Evolutionary conservation across 148 eudicot species (phyloP).

Genomic region (Gaultheria prostrata): DNA sequence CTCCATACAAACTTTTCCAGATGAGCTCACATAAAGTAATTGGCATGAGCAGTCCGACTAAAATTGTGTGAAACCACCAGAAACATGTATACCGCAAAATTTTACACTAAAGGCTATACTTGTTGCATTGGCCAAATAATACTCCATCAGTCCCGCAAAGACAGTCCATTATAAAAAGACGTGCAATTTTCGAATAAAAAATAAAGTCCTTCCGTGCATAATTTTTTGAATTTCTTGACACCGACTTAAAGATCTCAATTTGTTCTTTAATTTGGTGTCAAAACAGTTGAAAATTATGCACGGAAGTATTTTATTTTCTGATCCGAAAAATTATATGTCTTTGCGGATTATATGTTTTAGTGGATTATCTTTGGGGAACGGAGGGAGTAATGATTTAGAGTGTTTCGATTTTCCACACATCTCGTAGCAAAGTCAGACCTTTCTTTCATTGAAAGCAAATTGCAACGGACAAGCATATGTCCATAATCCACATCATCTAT

Average conservation of each 20-base stretch:
- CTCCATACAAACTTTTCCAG: not conserved
- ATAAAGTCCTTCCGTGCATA: too few relatives aligned
- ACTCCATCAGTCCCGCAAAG: too few relatives aligned
- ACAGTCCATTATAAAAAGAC: too few relatives aligned
- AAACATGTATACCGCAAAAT: not conserved
- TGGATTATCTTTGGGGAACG: too few relatives aligned
- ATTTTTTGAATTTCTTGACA: too few relatives aligned
- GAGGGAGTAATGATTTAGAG: not conserved
- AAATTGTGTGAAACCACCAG: not conserved
- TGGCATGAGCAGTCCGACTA: not conserved
- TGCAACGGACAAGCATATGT: not conserved
- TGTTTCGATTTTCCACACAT: not conserved
- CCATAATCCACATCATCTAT: not conserved
- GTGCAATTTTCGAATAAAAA: too few relatives aligned
- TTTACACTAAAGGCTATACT: not conserved
- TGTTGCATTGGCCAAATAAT: not conserved
- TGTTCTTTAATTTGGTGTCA: too few relatives aligned
- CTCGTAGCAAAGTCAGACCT: not conserved
- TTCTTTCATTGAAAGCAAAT: slow-evolving; percentile 1
- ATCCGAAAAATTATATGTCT: too few relatives aligned
- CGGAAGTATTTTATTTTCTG: too few relatives aligned
- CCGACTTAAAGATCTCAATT: too few relatives aligned
- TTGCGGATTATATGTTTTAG: too few relatives aligned
- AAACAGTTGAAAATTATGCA: too few relatives aligned
- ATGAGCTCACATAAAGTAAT: not conserved